These are phyloP conservation scores for Grosmannia serpens DNA, from an alignment of 2,329 filamentous ascomycete genomes.

Conservation along the genomic window DNA sequence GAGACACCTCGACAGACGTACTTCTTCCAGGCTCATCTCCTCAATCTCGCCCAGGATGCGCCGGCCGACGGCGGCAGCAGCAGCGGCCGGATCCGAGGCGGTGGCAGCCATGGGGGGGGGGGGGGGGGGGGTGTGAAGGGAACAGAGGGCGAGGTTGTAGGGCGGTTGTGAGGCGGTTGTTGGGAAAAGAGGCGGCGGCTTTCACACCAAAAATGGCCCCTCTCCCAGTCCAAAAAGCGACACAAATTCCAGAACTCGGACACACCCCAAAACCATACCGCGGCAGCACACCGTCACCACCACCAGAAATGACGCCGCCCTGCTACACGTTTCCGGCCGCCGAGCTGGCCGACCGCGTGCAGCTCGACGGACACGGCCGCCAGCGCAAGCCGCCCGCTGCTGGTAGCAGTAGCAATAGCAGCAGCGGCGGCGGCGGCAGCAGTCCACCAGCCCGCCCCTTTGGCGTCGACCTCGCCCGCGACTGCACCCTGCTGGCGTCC, in stretches of 20 bases:
- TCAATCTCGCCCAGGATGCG: conserved; percentile 43
- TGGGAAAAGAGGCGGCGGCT: no score
- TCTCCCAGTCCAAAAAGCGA: background rate
- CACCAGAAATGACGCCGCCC: conserved; percentile 42
- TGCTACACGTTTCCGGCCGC: conserved; percentile 41
- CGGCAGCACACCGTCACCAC: background rate
- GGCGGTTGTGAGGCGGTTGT: no score
- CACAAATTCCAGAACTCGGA: background rate
- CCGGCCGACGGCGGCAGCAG: conserved; percentile 30
- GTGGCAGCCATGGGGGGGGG: background rate
- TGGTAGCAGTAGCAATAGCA: background rate
- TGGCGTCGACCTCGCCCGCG: conserved; percentile 35
- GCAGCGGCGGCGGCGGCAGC: background rate
- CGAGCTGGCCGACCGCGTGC: conserved; percentile 37
- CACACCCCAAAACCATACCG: background rate
- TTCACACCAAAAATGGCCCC: no score
- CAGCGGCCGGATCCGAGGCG: conserved; percentile 6
- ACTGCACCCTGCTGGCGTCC: conserved; percentile 40
- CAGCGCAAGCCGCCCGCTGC: conserved; percentile 32
- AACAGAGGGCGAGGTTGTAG: no score
- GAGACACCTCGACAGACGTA: conserved; percentile 17
- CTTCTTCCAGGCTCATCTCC: conserved; percentile 47
- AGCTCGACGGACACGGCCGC: conserved; percentile 34
- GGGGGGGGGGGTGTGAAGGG: no score
- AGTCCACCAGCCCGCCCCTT: background rate